Evolutionary conservation across 306 rosid species (phyloP).

Genomic region (Cercis canadensis): DNA sequence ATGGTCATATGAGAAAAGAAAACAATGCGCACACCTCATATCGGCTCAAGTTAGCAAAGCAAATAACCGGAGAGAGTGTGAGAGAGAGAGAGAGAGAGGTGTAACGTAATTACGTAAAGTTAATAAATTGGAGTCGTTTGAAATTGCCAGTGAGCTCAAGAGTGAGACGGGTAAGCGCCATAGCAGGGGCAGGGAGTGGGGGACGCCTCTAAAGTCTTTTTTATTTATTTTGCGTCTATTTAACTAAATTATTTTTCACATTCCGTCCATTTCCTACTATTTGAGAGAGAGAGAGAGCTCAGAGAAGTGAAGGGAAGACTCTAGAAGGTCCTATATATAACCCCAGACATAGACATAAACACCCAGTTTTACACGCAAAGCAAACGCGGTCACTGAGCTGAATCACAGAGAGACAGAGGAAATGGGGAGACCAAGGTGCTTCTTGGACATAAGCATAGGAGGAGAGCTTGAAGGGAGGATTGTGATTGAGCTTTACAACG

Average conservation of each 20-base stretch:
- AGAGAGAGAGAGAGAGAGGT: not conserved
- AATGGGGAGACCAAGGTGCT: conserved; percentile 79
- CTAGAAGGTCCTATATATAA: conserved; percentile 24
- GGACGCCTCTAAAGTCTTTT: not conserved
- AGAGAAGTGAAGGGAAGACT: conserved; percentile 34
- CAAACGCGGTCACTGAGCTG: not conserved
- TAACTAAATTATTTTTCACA: not conserved
- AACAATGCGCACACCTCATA: too few relatives aligned
- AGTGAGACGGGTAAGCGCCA: not conserved
- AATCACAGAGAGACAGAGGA: conserved; percentile 10
- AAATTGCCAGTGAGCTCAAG: not conserved
- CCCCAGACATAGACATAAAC: not conserved
- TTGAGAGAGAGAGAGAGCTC: conserved; percentile 3
- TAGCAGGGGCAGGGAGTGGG: not conserved
- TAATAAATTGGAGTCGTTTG: conserved; percentile 1
- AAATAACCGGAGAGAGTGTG: not conserved
- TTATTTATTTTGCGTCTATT: conserved; percentile 2
- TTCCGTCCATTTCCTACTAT: not conserved
- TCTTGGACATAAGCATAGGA: conserved; percentile 78
- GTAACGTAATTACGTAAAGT: not conserved
- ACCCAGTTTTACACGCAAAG: too few relatives aligned
- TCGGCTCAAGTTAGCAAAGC: not conserved
- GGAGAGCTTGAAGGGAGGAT: conserved; percentile 89
- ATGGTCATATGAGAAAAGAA: too few relatives aligned
- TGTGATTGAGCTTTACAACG: conserved; percentile 74